Evolutionary conservation across 139 green algal genomes (phyloP).

Genomic region (Desmodesmus armatus): DNA sequence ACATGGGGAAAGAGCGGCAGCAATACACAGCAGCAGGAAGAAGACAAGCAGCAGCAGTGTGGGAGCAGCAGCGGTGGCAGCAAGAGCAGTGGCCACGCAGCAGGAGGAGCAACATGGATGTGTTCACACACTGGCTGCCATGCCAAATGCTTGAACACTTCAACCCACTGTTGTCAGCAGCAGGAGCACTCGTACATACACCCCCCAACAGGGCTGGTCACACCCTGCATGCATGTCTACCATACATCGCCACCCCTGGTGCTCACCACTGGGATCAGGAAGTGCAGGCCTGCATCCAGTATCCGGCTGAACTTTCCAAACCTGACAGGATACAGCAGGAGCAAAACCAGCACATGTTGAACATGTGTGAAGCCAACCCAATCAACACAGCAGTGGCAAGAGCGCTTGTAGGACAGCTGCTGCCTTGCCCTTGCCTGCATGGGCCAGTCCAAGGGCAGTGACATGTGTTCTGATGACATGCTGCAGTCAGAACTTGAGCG

Average conservation of each 20-base stretch:
- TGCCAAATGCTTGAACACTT: neutral
- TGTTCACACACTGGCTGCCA: neutral
- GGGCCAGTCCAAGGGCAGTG: neutral
- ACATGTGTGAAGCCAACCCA: neutral
- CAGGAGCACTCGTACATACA: neutral
- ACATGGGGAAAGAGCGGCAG: neutral
- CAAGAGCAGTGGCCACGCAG: neutral
- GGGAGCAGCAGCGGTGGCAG: neutral
- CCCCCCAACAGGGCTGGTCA: no score
- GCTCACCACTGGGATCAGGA: constrained; percentile 91
- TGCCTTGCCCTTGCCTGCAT: neutral
- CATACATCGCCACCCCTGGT: no score
- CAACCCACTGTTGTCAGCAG: no score
- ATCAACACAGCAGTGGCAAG: neutral
- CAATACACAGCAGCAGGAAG: neutral
- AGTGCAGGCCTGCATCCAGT: constrained; percentile 89
- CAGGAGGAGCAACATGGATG: no score
- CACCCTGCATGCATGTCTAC: no score
- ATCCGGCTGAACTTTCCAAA: constrained; percentile 91
- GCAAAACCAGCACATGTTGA: neutral
- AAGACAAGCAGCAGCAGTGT: neutral
- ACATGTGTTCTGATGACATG: neutral
- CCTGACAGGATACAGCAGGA: constrained; percentile 61
- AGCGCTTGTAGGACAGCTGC: neutral
- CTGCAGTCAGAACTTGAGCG: neutral